Conservation (phyloP, 2,329 filamentous ascomycete species). For the Penicillium sp. region DNA sequence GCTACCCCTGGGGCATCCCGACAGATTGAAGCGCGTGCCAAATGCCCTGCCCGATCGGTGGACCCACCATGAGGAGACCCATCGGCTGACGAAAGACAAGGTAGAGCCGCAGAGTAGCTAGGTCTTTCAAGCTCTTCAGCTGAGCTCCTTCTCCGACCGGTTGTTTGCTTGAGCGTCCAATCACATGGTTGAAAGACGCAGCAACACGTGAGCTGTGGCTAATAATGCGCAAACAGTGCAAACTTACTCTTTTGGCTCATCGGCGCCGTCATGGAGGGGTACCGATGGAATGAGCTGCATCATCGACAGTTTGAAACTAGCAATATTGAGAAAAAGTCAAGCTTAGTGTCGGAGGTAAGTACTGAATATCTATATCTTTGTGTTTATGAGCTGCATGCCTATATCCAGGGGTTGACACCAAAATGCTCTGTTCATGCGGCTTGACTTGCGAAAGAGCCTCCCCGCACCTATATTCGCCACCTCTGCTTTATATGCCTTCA, state of each 20-base stretch:
- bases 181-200: neutral
- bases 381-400: neutral
- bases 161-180: neutral
- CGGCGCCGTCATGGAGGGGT: conserved; percentile 25
- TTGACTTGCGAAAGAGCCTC: no score
- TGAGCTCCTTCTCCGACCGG: neutral
- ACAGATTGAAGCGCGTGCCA: no score
- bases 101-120: neutral
- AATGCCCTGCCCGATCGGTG: neutral
- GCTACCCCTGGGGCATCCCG: no score
- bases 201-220: conserved; percentile 13
- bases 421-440: neutral
- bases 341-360: conserved; percentile 4
- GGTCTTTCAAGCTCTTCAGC: neutral
- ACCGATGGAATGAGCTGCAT: conserved; percentile 7
- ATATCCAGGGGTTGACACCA: neutral
- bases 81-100: no score
- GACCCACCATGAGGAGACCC: neutral
- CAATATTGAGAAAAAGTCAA: neutral
- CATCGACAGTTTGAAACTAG: neutral
- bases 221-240: conserved; percentile 30
- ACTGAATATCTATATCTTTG: neutral
- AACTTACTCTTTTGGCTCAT: conserved; percentile 25
- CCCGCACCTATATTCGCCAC: neutral
- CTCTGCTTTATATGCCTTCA: neutral